Conservation (phyloP, 1,284 basidiomycete species). For the Malassezia obtusa region DNA sequence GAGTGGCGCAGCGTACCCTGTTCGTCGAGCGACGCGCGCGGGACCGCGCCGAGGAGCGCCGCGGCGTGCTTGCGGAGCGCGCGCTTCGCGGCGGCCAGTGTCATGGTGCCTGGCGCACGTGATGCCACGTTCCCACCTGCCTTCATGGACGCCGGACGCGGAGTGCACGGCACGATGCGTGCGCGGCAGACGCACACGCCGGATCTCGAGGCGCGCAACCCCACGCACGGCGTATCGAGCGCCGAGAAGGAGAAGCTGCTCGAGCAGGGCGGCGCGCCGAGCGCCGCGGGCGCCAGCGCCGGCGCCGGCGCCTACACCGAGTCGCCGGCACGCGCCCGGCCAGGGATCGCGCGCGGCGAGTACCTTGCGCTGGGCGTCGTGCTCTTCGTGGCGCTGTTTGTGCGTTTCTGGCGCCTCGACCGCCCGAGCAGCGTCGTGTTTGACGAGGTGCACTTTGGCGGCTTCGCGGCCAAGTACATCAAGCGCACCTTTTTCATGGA, state of each 20-base stretch:
- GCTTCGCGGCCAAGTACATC: constrained; percentile 71
- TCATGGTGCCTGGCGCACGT: neutral
- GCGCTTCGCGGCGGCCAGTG: constrained; percentile 3
- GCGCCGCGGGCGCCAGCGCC: neutral
- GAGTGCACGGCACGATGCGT: constrained; percentile 11
- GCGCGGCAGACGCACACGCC: constrained; percentile 4
- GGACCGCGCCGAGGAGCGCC: neutral
- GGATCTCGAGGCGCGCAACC: neutral
- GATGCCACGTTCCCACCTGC: neutral
- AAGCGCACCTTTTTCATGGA: constrained; percentile 84
- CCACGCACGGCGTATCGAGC: neutral
- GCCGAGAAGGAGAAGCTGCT: constrained; percentile 10
- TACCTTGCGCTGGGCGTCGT: constrained; percentile 15
- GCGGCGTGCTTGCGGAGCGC: neutral
- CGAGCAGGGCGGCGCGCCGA: neutral
- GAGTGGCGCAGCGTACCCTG: neutral
- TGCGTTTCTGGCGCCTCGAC: constrained; percentile 33
- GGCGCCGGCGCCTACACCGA: too few species aligned
- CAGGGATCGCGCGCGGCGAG: constrained; percentile 10
- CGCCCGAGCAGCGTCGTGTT: constrained; percentile 46
- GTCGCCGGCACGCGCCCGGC: neutral
- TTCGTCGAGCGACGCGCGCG: neutral
- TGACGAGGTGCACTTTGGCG: constrained; percentile 48
- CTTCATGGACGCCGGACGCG: neutral
- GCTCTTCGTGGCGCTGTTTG: constrained; percentile 22